These are phyloP conservation scores for Eutrema japonicum DNA, from an alignment of 345 rosid species.

Conservation along the genomic window DNA sequence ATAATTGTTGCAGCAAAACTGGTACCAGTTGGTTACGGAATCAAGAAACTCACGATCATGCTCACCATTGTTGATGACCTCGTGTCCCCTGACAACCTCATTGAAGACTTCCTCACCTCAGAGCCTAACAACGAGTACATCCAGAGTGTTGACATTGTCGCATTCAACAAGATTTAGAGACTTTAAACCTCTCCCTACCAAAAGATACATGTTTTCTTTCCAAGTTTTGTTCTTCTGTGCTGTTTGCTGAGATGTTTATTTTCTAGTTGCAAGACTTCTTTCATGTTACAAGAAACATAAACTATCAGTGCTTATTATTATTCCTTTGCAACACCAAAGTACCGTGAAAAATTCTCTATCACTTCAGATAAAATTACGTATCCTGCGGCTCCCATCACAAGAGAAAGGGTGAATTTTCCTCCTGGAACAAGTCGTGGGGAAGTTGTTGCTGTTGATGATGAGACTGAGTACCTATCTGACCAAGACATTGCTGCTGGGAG, in stretches of 20 bases:
- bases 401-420: conserved; percentile 66
- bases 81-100: conserved; percentile 78
- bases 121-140: conserved; percentile 79
- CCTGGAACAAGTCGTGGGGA: conserved; percentile 67
- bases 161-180: conserved; percentile 90
- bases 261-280: conserved; percentile 31
- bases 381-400: conserved; percentile 68
- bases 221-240: conserved; percentile 26
- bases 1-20: conserved; percentile 66
- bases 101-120: conserved; percentile 72
- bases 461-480: conserved; percentile 72
- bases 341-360: conserved; percentile 24
- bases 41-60: conserved; percentile 92
- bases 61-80: conserved; percentile 89
- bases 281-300: conserved; percentile 24
- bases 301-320: not conserved
- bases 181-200: conserved; percentile 6
- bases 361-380: conserved; percentile 65
- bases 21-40: conserved; percentile 87
- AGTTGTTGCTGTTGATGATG: conserved; percentile 44
- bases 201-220: conserved; percentile 24
- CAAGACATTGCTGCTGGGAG: conserved; percentile 95
- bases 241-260: conserved; percentile 8
- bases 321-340: not conserved
- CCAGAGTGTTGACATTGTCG: conserved; percentile 95